Evolutionary conservation across 2,329 filamentous ascomycete species (phyloP).

Genomic region (Hypoxylon sp.): DNA sequence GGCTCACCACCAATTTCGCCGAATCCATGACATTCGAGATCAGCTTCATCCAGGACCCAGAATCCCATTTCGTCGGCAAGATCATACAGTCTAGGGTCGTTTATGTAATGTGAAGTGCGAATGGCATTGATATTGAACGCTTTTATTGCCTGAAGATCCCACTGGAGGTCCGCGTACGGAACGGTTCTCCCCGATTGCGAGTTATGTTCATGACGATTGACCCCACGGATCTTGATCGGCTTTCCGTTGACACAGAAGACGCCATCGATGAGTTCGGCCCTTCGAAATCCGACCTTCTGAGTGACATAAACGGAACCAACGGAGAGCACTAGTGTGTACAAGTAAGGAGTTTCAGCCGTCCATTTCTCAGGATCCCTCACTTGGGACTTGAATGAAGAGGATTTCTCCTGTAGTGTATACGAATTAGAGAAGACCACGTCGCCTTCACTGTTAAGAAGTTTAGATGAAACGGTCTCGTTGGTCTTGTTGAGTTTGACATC

Average conservation of each 20-base stretch:
- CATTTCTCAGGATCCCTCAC: constrained; percentile 71
- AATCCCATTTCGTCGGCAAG: constrained; percentile 75
- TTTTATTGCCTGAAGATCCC: constrained; percentile 77
- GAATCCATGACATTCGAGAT: constrained; percentile 69
- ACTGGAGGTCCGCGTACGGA: constrained; percentile 71
- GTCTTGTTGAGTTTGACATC: constrained; percentile 61
- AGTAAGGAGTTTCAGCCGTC: constrained; percentile 77
- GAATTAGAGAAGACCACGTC: constrained; percentile 51
- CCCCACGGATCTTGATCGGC: constrained; percentile 75
- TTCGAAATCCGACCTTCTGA: constrained; percentile 75
- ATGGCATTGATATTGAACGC: constrained; percentile 78
- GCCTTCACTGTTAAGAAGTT: constrained; percentile 56
- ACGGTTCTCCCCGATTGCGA: constrained; percentile 73
- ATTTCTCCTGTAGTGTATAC: constrained; percentile 56
- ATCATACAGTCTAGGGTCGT: constrained; percentile 72
- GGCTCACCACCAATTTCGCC: constrained; percentile 58
- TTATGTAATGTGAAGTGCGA: constrained; percentile 77
- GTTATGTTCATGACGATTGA: constrained; percentile 80
- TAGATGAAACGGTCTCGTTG: constrained; percentile 51
- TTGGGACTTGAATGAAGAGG: constrained; percentile 54
- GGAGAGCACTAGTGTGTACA: constrained; percentile 67
- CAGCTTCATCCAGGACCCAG: constrained; percentile 73
- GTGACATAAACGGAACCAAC: constrained; percentile 58
- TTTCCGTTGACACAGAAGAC: constrained; percentile 76
- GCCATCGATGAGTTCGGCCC: constrained; percentile 72